Evolutionary conservation across 2,329 filamentous ascomycete genomes (phyloP).

Genomic region (Chaetomiaceae sp.): DNA sequence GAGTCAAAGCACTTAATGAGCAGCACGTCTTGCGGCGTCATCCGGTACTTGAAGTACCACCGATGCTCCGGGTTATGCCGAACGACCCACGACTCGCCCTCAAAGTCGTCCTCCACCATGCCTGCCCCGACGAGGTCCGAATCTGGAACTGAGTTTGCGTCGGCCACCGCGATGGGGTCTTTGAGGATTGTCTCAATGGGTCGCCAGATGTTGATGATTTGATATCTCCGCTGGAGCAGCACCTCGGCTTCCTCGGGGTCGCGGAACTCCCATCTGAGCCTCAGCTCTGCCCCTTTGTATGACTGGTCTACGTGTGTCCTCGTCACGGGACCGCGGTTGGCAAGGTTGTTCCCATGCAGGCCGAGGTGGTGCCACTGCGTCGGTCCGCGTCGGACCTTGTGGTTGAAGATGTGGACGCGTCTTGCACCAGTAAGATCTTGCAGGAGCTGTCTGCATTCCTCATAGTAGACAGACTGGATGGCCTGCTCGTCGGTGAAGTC

Average conservation of each 20-base stretch:
- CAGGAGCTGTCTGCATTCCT: conserved; percentile 62
- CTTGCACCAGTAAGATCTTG: conserved; percentile 41
- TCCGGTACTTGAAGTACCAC: conserved; percentile 49
- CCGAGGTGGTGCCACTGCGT: conserved; percentile 57
- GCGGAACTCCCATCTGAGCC: conserved; percentile 17
- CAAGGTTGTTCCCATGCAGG: conserved; percentile 47
- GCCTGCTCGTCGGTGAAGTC: conserved; percentile 48
- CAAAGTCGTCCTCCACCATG: conserved; percentile 34
- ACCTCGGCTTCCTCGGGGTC: conserved; percentile 21
- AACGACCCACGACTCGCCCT: conserved; percentile 38
- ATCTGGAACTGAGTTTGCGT: conserved; percentile 35
- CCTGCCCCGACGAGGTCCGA: conserved; percentile 36
- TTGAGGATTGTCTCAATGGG: conserved; percentile 43
- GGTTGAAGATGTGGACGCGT: conserved; percentile 28
- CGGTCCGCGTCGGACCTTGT: conserved; percentile 30
- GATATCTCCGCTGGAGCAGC: conserved; percentile 32
- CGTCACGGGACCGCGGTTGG: conserved; percentile 42
- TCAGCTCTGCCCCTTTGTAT: conserved; percentile 22
- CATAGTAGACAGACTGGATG: conserved; percentile 64
- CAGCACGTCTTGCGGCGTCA: conserved; percentile 47
- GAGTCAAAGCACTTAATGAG: conserved; percentile 56
- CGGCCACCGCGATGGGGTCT: conserved; percentile 39
- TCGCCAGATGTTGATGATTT: conserved; percentile 44
- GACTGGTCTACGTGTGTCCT: conserved; percentile 27
- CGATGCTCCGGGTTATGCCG: conserved; percentile 35